Percentiles rank a stretch among this genome's conserved stretches.
Conservation (phyloP, 108 stramenopile species). For the Hondaea fermentalgiana region DNA sequence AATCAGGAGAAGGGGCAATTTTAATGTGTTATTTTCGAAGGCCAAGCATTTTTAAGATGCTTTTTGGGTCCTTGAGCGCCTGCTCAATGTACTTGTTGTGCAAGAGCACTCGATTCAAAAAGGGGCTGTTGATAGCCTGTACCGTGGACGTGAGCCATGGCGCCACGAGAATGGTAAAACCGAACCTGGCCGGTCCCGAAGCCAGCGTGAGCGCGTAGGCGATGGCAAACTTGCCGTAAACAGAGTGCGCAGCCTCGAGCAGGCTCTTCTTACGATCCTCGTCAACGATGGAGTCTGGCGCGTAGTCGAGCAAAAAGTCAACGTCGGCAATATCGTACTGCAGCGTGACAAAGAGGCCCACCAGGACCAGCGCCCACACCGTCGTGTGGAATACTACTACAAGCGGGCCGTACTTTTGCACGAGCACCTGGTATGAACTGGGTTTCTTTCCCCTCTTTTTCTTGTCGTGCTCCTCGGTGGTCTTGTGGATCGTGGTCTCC, state of each 20-base stretch:
- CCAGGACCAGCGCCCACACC: background rate
- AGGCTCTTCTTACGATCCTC: background rate
- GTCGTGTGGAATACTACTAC: background rate
- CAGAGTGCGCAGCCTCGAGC: conserved; percentile 3
- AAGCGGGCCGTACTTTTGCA: conserved; percentile 6
- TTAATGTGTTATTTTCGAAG: background rate
- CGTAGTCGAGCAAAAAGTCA: background rate
- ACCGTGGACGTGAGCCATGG: background rate
- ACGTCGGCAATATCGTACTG: background rate
- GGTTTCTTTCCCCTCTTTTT: background rate
- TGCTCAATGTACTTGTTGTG: conserved; percentile 7
- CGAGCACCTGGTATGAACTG: background rate
- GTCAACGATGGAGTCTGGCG: background rate
- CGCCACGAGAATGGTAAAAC: background rate
- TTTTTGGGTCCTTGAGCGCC: background rate
- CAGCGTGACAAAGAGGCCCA: background rate
- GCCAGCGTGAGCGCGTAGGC: background rate
- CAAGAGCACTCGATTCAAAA: background rate
- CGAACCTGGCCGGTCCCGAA: background rate
- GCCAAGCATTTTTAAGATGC: background rate
- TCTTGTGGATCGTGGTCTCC: background rate
- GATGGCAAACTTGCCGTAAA: conserved; percentile 8
- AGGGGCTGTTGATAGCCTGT: background rate
- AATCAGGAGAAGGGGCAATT: too few species aligned
- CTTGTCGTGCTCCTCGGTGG: background rate